Evolutionary conservation across 306 rosid genomes (phyloP), one percentile per base, ranked within the genome.

Genomic region (Quercus cerris): DNA sequence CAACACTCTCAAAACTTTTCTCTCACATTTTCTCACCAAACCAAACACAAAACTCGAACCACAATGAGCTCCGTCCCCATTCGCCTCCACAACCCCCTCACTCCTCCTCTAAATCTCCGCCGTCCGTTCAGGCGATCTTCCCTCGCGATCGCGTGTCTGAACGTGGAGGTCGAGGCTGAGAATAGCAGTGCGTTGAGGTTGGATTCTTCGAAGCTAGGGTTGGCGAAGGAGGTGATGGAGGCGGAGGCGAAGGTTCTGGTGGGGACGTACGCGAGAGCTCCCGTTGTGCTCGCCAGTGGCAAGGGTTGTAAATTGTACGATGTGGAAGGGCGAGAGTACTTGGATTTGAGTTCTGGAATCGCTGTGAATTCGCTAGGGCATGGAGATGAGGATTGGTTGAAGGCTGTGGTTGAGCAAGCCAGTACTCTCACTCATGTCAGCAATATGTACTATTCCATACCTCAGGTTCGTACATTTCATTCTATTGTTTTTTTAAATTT

Each of bases 321-420:
- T 66, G 79, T 83, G 18, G 97, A 91, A 71, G 98, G 99, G 82
- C 74, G 77, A 30, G 97, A 95, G 78, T 95, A 89, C 80, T 72
- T 93, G 77, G 99, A 95, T 82, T 6, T 91, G 88, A 84, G 81
- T 56, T 44, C 93, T 1, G 98, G 99, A 41, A 95, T 93, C 63
- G 99, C 96, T 2, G 98, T 95, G 19, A 95, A 93, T 64, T 87
- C 98, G 6, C 89, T 95, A 1, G 99, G 98, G 6, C 90, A 93
- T 56, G 94, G 87, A 6, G 99, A 95, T 80, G 85, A 77, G 46
- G 98, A 95, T 51, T 91, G 96, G 97, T 78, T 93, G 68, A 84
- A 52, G 79, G 97, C 99, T 23, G 89, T 95, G 25, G 70, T 69
- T 1, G 93, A 91, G 30, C 98, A 95, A 81, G 98, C 98, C 49